These are phyloP conservation scores for Xylaria flabelliformis DNA, from an alignment of 495 filamentous ascomycete genomes.

Conservation along the genomic window DNA sequence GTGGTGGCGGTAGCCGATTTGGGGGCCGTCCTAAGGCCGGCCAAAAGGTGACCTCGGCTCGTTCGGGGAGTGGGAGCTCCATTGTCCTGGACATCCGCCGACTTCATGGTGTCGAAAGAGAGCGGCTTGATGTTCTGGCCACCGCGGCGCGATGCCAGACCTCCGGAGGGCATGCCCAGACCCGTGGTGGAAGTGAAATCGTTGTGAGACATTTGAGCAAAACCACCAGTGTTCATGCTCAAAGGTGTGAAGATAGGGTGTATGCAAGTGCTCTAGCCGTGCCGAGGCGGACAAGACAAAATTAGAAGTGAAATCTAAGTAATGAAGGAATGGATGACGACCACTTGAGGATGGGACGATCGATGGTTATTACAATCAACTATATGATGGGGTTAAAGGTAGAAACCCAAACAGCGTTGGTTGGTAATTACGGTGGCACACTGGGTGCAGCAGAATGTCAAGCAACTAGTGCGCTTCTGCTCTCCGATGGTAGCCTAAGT, in stretches of 20 bases:
- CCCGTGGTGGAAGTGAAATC: slow-evolving; percentile 71
- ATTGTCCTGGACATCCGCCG: slow-evolving; percentile 56
- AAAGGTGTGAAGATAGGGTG: slow-evolving; percentile 41
- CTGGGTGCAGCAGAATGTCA: slow-evolving; percentile 22
- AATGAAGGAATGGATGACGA: slow-evolving; percentile 41
- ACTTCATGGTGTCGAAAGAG: slow-evolving; percentile 70
- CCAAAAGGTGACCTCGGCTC: slow-evolving; percentile 92
- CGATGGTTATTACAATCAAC: slow-evolving; percentile 42
- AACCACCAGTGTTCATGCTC: slow-evolving; percentile 98
- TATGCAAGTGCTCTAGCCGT: slow-evolving; percentile 24
- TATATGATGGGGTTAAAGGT: slow-evolving; percentile 31
- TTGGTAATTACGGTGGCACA: slow-evolving; percentile 37
- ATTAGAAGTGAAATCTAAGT: slow-evolving; percentile 44
- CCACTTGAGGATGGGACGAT: slow-evolving; percentile 38
- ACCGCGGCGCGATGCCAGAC: slow-evolving; percentile 76
- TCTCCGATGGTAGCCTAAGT: slow-evolving; percentile 29
- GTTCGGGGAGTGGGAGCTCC: slow-evolving; percentile 81
- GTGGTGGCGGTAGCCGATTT: slow-evolving; percentile 74
- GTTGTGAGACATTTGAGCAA: slow-evolving; percentile 98
- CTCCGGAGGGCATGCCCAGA: slow-evolving; percentile 75
- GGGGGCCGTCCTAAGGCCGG: slow-evolving; percentile 90
- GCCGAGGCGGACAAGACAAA: slow-evolving; percentile 28
- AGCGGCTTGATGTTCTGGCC: slow-evolving; percentile 86
- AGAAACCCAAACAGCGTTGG: slow-evolving; percentile 29
- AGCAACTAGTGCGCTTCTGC: slow-evolving; percentile 30